phyloP scores from a whole-genome alignment of 805 yeast species.

The Zygosaccharomyces siamensis region DNA sequence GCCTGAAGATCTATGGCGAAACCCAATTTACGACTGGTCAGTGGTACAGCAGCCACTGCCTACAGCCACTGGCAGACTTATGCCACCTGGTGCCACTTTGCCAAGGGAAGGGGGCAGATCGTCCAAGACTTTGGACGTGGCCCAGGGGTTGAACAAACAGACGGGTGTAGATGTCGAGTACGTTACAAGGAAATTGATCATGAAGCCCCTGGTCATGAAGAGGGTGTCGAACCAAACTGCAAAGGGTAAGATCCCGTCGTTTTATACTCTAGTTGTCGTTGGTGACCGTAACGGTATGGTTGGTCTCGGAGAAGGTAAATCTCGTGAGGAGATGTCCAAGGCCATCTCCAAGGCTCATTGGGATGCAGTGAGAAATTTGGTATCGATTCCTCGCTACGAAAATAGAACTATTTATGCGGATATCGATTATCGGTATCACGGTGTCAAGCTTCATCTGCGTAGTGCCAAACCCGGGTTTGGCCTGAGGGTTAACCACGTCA shows the following conservation, averaged over 20 bases:
- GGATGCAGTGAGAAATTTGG: constrained; percentile 86
- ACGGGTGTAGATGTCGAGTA: constrained; percentile 64
- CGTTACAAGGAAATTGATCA: constrained; percentile 50
- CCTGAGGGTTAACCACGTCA: constrained; percentile 81
- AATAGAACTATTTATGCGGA: constrained; percentile 86
- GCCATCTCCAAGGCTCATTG: constrained; percentile 85
- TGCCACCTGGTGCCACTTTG: constrained; percentile 24
- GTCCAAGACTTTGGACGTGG: constrained; percentile 35
- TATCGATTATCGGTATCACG: constrained; percentile 77
- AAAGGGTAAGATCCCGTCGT: constrained; percentile 81
- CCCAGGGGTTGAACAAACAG: constrained; percentile 51
- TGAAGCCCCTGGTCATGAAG: constrained; percentile 66
- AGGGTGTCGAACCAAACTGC: constrained; percentile 87
- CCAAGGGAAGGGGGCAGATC: constrained; percentile 18
- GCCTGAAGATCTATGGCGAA: constrained; percentile 14
- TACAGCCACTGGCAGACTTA: constrained; percentile 15
- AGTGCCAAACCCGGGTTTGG: constrained; percentile 94
- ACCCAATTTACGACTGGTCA: constrained; percentile 22
- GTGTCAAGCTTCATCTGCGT: constrained; percentile 74
- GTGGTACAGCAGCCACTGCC: constrained; percentile 25
- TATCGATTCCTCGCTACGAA: constrained; percentile 80
- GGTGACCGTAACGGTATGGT: constrained; percentile 93
- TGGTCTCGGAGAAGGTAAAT: constrained; percentile 93
- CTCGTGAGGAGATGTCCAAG: constrained; percentile 64
- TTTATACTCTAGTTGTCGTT: constrained; percentile 79